Evolutionary conservation across 1,139 yeast species (phyloP), one percentile per base, ranked within the genome.

Genomic region (Geotrichum restrictum): DNA sequence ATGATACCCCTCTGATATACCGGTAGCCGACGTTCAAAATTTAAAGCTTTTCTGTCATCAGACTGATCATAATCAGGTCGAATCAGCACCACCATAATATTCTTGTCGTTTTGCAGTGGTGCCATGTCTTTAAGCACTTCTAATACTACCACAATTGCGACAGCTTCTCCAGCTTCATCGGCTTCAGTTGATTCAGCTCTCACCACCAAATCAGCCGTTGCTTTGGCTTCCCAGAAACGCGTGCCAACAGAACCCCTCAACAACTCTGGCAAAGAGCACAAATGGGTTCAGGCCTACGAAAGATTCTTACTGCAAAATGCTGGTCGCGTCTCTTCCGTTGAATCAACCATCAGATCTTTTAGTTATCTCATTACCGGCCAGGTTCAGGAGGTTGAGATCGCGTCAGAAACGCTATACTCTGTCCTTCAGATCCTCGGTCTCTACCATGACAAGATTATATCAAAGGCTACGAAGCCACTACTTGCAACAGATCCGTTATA

Each of bases 301-400:
- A 59, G 55, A 52, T 61, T 65, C 45, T 61, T 73, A 39, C 63
- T 72, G 16, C 61, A 66, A 36, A 71, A 71, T 58, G 71, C 73
- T n/a, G 58, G 66, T 21, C 71, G 68, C 55, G 67, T 73, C 33
- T 64, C 73, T 16, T 68, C 70, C 21, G 62, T 70, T 27, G 77
- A 73, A 57, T 63, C 69, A 14, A 64, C 70, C 3, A 57, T 72
- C 27, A 61, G 70, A 37, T 65, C 73, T 19, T 60, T 73, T 45
- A 64, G 69, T n/a, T 68, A 69, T 53, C 59, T 73, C 31, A 59
- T 71, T 16, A 76, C 77, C 0, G 74, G 75, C 8, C 68, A 73
- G 48, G 69, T 69, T 58, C 67, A 72, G 47, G 70, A 72, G 38
- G 72, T 69, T 36, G 77, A 73, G 53, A 60, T 70, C 22, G 70